Evolutionary conservation across 23 red algal species (phyloP), one percentile per base, ranked within the genome.

Genomic region (Pyropia yezoensis): DNA sequence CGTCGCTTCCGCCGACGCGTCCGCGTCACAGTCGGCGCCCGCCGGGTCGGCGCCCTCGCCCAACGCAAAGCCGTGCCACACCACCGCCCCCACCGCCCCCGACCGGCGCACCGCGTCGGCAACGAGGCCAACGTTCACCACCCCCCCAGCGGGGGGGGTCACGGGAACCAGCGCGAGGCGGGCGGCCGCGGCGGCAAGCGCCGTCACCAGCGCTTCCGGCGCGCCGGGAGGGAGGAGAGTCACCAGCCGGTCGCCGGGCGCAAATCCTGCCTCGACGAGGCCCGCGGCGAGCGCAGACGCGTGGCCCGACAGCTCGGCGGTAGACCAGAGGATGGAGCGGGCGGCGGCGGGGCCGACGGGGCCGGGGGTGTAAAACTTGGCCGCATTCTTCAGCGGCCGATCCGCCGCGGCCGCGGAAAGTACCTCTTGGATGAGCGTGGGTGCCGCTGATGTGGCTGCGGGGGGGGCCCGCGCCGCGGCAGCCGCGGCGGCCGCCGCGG

Each of bases 121-220:
- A 0, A 47, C 39, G 39, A 47, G 39, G 39, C 39, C 39, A 6
- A 47, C 11, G 9, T 47, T 47, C 4, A 47, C 39, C 39, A 47
- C 39, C 39, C 63, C 63, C 32, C 64, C 33, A 19, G 66, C n/a
- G 33, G 78, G 67, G 5, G 54, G 19, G 27, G 57, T 57, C 2
- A 82, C 50, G 21, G 66, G 32, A 5, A 82, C 54, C 56, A 82
- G 27, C 25, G 78, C 22, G 21, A 33, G 22, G 39, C 66, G 34
- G 17, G 57, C 17, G 33, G 55, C 57, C 8, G 78, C 61, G 16
- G 78, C 78, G 26, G 78, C 78, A 4, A 82, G 67, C 34, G 72
- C 26, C 29, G 72, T 59, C 1, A 82, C 66, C 7, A 68, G 27
- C 27, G 70, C 70, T 61, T 82, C 78, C 65, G 78, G 78, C 14